Conservation (phyloP, 2,329 filamentous ascomycete species). For the Penicillium sp. region DNA sequence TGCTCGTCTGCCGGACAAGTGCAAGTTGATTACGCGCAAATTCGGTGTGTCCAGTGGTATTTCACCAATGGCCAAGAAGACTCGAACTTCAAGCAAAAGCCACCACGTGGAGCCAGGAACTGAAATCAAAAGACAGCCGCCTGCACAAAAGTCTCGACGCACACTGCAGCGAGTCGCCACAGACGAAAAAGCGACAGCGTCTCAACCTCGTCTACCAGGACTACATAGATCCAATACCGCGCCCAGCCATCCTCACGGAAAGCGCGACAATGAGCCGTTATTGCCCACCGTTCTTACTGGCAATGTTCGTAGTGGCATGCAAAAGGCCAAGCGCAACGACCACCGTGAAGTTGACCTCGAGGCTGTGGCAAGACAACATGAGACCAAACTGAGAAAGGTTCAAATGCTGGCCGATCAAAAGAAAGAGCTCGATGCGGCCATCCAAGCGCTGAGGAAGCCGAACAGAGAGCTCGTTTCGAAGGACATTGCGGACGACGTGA, state of each 20-base stretch:
- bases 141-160: conserved; percentile 34
- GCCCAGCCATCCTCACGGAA: conserved; percentile 40
- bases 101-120: conserved; percentile 34
- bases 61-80: conserved; percentile 38
- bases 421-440: conserved; percentile 52
- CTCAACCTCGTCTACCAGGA: conserved; percentile 38
- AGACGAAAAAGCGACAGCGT: conserved; percentile 41
- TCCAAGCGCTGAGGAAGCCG: conserved; percentile 49
- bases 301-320: conserved; percentile 46
- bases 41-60: conserved; percentile 46
- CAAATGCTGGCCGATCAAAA: conserved; percentile 49
- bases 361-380: conserved; percentile 46
- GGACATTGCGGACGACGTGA: conserved; percentile 47
- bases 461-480: conserved; percentile 49
- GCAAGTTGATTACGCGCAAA: conserved; percentile 49
- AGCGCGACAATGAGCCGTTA: conserved; percentile 45
- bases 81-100: conserved; percentile 31
- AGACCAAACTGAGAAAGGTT: conserved; percentile 50
- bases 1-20: conserved; percentile 49
- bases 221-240: conserved; percentile 47
- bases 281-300: conserved; percentile 35
- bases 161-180: conserved; percentile 51
- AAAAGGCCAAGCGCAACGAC: conserved; percentile 47
- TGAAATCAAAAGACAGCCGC: conserved; percentile 32
- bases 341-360: conserved; percentile 54